Conservation (phyloP, 345 rosid genomes). For the Populus euphratica region DNA sequence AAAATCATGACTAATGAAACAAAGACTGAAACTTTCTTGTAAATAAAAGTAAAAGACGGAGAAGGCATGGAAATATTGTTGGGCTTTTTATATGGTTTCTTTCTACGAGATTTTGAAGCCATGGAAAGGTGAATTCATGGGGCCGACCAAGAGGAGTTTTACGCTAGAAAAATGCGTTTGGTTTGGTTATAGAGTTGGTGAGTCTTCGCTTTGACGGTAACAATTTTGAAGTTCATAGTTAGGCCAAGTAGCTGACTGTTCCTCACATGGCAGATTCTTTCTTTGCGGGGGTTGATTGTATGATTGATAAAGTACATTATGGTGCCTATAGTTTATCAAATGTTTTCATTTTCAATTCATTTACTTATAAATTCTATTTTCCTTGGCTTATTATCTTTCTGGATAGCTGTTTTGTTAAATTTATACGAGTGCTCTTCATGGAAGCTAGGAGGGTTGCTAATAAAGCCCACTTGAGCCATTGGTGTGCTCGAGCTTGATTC, state of each 20-base stretch:
- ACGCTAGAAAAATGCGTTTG: too few species aligned
- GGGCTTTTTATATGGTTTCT: constrained; percentile 18
- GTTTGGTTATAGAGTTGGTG: background rate
- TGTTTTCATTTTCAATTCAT: too few species aligned
- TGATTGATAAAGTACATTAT: background rate
- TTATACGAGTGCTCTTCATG: too few species aligned
- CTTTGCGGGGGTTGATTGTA: background rate
- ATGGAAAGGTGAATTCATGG: constrained; percentile 16
- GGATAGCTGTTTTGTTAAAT: too few species aligned
- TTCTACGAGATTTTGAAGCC: constrained; percentile 40
- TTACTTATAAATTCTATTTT: too few species aligned
- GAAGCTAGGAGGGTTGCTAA: too few species aligned
- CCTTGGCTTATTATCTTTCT: too few species aligned
- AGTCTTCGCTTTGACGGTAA: background rate
- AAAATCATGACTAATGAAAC: constrained; percentile 19
- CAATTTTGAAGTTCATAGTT: too few species aligned
- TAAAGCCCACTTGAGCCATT: too few species aligned
- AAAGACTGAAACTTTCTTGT: constrained; percentile 29
- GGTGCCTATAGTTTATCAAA: background rate
- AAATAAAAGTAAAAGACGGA: constrained; percentile 25
- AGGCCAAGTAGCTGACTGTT: too few species aligned
- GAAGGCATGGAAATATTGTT: constrained; percentile 28
- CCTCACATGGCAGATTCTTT: background rate
- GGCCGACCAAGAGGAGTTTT: background rate
- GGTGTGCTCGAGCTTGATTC: too few species aligned